Evolutionary conservation across 2,329 filamentous ascomycete species (phyloP), one percentile per base, ranked within the genome.

Genomic region (Calonectria hawksworthii): DNA sequence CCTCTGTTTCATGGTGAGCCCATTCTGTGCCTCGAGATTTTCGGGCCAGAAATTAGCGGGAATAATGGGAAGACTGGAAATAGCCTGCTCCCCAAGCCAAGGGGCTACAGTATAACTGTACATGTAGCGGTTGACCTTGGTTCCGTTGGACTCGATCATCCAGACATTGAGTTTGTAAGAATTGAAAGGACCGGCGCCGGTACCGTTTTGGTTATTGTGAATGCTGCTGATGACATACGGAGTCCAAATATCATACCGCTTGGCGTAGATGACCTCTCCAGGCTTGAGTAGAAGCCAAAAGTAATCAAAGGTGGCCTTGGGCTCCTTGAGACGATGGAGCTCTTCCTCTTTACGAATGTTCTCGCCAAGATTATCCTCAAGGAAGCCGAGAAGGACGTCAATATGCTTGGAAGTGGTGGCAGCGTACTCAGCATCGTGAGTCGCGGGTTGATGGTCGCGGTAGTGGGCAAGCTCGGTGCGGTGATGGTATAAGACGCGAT

Each of bases 201-300:
- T 23, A 7, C 64, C 4, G 21, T 75, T 68, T 18, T 77, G 75
- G 8, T 75, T 77, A 9, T 74, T 68, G 9, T 59, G 70, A 56
- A 87, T 79, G 18, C 78, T 81, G 56, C 85, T 87, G 50, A 89
- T 82, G 16, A 89, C 82, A 70, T 84, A 87, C 0, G 87, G 84
- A 11, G 82, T 82, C 86, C 87, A 87, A 26, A 84, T 82, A 51
- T 84, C 82, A 68, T 86, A 80, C 28, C 82, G 79, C 74, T 86
- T 86, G 66, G 83, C 79, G 70, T 89, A 90, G 41, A 89, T 79
- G 47, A 89, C 82, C 70, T 86, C 82, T 0, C 88, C 87, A 0
- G 88, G 88, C 80, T 86, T 87, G 38, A 88, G 83, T 8, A 89
- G 82, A 51, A 89, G 80, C 87, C 88, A 89, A 71, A 88, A 85